Conservation (phyloP, 2,329 filamentous ascomycete species). For the Fusarium subglutinans region DNA sequence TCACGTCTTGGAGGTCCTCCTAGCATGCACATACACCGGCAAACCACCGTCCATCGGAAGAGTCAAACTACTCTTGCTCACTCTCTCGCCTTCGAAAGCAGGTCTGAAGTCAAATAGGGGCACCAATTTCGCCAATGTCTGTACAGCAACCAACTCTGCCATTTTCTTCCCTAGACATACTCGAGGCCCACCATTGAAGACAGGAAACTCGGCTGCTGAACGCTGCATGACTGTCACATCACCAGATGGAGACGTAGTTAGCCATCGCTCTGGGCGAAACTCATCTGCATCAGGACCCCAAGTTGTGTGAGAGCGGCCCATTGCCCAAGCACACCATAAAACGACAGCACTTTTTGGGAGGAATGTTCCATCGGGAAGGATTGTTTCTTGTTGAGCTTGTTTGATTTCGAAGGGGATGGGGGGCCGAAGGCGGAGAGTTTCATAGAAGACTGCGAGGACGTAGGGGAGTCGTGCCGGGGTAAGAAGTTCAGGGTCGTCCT, state of each 20-base stretch:
- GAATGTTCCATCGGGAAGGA: conserved; percentile 68
- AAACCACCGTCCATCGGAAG: conserved; percentile 71
- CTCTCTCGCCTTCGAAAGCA: conserved; percentile 57
- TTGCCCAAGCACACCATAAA: conserved; percentile 72
- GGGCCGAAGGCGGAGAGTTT: conserved; percentile 68
- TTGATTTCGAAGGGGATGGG: conserved; percentile 74
- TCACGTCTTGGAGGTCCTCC: background rate
- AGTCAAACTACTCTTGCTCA: conserved; percentile 69
- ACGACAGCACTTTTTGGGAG: conserved; percentile 64
- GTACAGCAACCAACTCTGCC: conserved; percentile 68
- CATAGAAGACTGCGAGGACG: conserved; percentile 69
- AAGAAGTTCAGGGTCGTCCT: conserved; percentile 44
- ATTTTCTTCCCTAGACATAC: conserved; percentile 71
- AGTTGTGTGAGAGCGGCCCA: conserved; percentile 64
- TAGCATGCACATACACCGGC: conserved; percentile 47
- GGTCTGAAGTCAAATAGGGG: conserved; percentile 60
- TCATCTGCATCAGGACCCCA: conserved; percentile 66
- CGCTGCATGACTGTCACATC: conserved; percentile 53
- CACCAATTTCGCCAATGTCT: conserved; percentile 62
- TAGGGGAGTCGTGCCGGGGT: conserved; percentile 61
- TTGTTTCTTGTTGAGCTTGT: conserved; percentile 61
- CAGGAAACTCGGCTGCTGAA: conserved; percentile 66
- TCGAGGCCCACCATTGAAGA: conserved; percentile 72
- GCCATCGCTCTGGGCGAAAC: conserved; percentile 68
- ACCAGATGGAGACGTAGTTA: conserved; percentile 47